Evolutionary conservation across 2,329 filamentous ascomycete genomes (phyloP).

Genomic region (Ciborinia camelliae): DNA sequence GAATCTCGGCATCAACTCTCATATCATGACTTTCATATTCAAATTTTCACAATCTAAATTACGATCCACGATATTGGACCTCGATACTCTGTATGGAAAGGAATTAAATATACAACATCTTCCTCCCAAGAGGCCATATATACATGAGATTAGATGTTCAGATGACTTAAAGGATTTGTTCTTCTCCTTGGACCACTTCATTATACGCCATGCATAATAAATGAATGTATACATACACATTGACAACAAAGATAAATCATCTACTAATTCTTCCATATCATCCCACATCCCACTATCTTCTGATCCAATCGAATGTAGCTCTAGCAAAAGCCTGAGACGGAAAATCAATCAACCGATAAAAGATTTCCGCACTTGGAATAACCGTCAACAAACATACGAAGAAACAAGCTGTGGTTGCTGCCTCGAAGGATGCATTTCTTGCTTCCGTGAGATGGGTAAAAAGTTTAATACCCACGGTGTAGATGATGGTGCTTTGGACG

Average conservation of each 20-base stretch:
- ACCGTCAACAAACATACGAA: conserved; percentile 17
- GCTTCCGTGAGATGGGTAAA: conserved; percentile 23
- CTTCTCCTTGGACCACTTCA: no score
- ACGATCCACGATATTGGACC: no score
- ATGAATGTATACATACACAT: background rate
- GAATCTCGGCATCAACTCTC: no score
- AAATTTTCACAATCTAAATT: no score
- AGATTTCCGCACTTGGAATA: conserved; percentile 20
- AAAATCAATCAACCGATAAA: conserved; percentile 23
- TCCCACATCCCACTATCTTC: background rate
- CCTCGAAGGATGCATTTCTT: background rate
- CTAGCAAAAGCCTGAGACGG: conserved; percentile 21
- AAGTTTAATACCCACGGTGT: conserved; percentile 43
- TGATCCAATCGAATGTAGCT: conserved; percentile 19
- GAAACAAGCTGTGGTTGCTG: conserved; percentile 14
- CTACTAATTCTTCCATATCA: background rate
- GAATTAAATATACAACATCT: no score
- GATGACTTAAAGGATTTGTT: no score
- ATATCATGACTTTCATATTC: no score
- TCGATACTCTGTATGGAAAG: no score
- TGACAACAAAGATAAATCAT: background rate
- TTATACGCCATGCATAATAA: background rate
- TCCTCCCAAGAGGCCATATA: no score
- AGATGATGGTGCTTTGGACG: conserved; percentile 42
- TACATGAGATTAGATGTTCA: no score